A percentile compares a stretch with the other conserved stretches of the same genome.
Conservation (phyloP, 148 eudicot genomes). For the Rhododendron molle region DNA sequence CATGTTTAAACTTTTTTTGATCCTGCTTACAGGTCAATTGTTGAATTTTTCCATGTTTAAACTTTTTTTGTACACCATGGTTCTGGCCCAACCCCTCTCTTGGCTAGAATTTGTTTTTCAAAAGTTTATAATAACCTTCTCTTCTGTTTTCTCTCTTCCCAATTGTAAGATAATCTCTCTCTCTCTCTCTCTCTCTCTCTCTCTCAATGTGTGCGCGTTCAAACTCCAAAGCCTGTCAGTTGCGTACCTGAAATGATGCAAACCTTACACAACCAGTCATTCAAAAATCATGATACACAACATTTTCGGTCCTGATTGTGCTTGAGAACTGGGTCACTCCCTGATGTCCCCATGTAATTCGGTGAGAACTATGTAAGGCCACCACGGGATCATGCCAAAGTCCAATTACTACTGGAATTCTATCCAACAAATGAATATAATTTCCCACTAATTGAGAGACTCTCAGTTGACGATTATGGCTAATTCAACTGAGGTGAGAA, state of each 20-base stretch:
- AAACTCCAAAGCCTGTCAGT: background rate
- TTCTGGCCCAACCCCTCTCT: background rate
- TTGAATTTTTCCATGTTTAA: background rate
- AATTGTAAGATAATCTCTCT: background rate
- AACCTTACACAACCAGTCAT: background rate
- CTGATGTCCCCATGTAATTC: background rate
- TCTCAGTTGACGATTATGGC: background rate
- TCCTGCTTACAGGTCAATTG: background rate
- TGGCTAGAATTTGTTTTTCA: background rate
- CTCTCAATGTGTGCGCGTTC: background rate
- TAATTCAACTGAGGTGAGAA: slow-evolving; percentile 54
- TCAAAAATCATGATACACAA: background rate
- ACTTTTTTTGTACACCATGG: background rate
- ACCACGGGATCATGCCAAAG: background rate
- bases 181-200: background rate
- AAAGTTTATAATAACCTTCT: background rate
- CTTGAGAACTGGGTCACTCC: background rate
- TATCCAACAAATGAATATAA: background rate
- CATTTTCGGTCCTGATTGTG: background rate
- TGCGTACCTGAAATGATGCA: background rate
- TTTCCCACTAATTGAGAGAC: background rate
- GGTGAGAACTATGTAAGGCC: background rate
- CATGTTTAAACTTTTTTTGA: too few relatives aligned
- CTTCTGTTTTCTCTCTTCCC: background rate
- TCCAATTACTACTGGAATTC: background rate